Evolutionary conservation across 352 stramenopile genomes (phyloP), one percentile per base, ranked within the genome.

Genomic region (Discostella stelligera): DNA sequence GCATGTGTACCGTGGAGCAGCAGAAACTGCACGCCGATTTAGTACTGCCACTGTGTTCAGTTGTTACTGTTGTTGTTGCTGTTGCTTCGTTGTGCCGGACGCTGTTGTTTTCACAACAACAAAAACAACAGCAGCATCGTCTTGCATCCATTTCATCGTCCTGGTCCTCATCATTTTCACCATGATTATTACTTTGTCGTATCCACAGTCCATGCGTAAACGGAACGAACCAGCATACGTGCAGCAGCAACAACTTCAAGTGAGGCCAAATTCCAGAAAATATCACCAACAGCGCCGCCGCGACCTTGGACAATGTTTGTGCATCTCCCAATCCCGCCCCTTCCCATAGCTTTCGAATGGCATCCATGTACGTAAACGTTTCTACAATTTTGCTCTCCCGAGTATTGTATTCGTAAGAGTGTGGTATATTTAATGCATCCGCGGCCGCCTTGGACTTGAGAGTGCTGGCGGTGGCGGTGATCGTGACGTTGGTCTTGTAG

Each of bases 261-360:
- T 93, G 88, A 3, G 88, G 88, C 86, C 88, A 92, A 70, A 92
- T 70, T 25, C 88, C 88, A 0, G 82, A 90, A 75, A 91, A 91
- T 1, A 91, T 20, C 20, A 91, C 69, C 13, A 93, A 52, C n/a
- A 93, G 56, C 9, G 83, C 56, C 8, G 88, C 88, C 1, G 79
- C 81, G 6, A 89, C 32, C 18, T 85, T 82, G n/a, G 84, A 84
- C 10, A 88, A 62, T 3, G 64, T 49, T 30, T 74, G 54, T 6
- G 69, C 39, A 30, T 80, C 80, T 8, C 81, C 82, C 62, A 93
- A 71, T 14, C 75, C 79, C 5, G 89, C 82, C 21, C 84, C 88
- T 10, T 70, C 62, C 84, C 84, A 92, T 13, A 93, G 76, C 67
- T 93, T 82, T 20, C 82, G 52, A 63, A 93, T 89, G n/a, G 86